Percentiles rank a stretch among this genome's conserved stretches.
phyloP scores from a whole-genome alignment of 306 rosid species.

The Prunus mira region DNA sequence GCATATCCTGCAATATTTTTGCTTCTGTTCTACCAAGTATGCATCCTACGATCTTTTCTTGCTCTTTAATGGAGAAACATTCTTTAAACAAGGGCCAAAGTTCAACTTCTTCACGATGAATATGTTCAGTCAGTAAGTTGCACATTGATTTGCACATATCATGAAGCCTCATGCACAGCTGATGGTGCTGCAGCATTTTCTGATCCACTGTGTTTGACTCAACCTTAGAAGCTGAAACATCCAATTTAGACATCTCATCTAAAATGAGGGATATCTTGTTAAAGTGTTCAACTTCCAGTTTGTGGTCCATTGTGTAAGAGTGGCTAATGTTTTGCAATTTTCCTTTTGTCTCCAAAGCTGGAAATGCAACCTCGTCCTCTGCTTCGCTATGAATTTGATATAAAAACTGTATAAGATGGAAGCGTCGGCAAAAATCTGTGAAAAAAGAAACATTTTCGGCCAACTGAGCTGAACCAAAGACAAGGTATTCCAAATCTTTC shows the following conservation, averaged over 20 bases:
- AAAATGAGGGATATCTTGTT: constrained; percentile 53
- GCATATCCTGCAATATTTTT: constrained; percentile 76
- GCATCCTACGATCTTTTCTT: constrained; percentile 68
- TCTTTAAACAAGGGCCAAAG: constrained; percentile 80
- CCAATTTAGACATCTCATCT: constrained; percentile 55
- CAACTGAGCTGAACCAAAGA: constrained; percentile 70
- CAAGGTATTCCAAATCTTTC: constrained; percentile 85
- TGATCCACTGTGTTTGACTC: constrained; percentile 36
- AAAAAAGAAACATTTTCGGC: constrained; percentile 52
- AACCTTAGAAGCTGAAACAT: constrained; percentile 39
- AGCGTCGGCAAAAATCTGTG: constrained; percentile 55
- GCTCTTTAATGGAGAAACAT: constrained; percentile 66
- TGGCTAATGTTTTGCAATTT: constrained; percentile 74
- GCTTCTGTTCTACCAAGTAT: constrained; percentile 86
- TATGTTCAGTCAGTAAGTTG: constrained; percentile 52
- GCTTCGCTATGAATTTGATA: constrained; percentile 84
- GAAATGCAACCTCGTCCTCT: constrained; percentile 93
- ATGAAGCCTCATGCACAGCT: constrained; percentile 59
- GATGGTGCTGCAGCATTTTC: constrained; percentile 38
- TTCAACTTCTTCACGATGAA: constrained; percentile 76
- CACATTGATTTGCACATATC: constrained; percentile 71
- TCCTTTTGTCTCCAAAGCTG: constrained; percentile 86
- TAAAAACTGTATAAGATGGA: constrained; percentile 59
- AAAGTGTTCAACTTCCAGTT: constrained; percentile 61
- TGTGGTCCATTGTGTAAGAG: constrained; percentile 83